phyloP scores from a whole-genome alignment of 2,329 filamentous ascomycete species.

The Paracamarosporium sp. region DNA sequence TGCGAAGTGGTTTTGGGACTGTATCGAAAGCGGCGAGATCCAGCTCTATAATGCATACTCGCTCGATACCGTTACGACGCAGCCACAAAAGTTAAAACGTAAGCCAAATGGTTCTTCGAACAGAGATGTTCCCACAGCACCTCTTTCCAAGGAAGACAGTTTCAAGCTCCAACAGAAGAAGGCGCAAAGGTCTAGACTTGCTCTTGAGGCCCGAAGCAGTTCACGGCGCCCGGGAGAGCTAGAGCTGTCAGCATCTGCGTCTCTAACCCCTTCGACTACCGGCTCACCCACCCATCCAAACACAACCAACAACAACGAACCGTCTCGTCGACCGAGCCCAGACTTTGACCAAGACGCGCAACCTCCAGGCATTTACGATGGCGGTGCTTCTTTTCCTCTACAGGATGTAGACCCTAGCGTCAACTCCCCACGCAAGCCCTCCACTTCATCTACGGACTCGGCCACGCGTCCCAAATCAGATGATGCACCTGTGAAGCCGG shows the following conservation, averaged over 20 bases:
- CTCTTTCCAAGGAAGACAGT: constrained; percentile 30
- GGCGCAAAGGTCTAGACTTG: constrained; percentile 19
- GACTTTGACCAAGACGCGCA: constrained; percentile 19
- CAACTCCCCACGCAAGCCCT: constrained; percentile 39
- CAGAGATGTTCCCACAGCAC: constrained; percentile 24
- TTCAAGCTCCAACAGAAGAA: constrained; percentile 27
- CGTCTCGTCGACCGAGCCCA: constrained; percentile 7
- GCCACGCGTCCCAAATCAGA: constrained; percentile 15
- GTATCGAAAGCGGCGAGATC: constrained; percentile 63
- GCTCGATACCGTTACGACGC: constrained; percentile 24
- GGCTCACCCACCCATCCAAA: constrained; percentile 20
- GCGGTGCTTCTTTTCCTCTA: constrained; percentile 30
- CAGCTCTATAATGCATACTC: constrained; percentile 56
- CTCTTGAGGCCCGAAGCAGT: constrained; percentile 21
- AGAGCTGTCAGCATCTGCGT: constrained; percentile 30
- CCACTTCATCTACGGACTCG: constrained; percentile 33
- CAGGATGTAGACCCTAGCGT: constrained; percentile 34
- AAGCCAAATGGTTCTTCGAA: constrained; percentile 18
- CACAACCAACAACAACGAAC: constrained; percentile 7
- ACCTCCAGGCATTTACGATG: constrained; percentile 24
- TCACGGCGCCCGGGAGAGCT: constrained; percentile 27
- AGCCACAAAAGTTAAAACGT: constrained; percentile 22
- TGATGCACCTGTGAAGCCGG: constrained; percentile 28
- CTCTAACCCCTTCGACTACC: constrained; percentile 26
- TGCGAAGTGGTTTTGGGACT: constrained; percentile 84